Conservation (phyloP, 2,329 filamentous ascomycete genomes). For the Dryadomyces quercivorus region DNA sequence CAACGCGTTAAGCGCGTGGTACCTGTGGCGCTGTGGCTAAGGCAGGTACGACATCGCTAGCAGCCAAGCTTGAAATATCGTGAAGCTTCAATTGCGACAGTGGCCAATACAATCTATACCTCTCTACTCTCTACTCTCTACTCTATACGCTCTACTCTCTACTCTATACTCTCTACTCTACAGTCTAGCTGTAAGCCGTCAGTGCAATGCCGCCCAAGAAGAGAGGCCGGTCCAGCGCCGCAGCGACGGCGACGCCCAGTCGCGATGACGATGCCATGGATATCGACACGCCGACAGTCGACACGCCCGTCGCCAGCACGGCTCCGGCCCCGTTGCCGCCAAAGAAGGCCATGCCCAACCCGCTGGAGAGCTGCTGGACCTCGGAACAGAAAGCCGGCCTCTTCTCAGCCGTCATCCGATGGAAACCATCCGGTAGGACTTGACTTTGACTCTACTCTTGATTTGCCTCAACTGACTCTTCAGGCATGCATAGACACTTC, state of each 20-base stretch:
- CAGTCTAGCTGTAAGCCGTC: no score
- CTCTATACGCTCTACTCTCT: no score
- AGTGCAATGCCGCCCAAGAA: conserved; percentile 59
- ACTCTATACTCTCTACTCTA: no score
- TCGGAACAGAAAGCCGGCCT: conserved; percentile 90
- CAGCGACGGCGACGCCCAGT: conserved; percentile 28
- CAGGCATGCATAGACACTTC: conserved; percentile 88
- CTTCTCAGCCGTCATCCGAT: conserved; percentile 83
- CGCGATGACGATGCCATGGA: conserved; percentile 50
- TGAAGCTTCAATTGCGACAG: background rate
- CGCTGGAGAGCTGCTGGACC: conserved; percentile 66
- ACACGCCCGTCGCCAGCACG: conserved; percentile 28
- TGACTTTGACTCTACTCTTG: no score
- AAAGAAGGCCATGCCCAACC: conserved; percentile 18
- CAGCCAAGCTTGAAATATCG: background rate
- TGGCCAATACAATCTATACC: no score
- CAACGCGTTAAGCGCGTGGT: conserved; percentile 1
- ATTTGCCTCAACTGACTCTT: no score
- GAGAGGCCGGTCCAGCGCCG: conserved; percentile 44
- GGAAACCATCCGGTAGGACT: conserved; percentile 83
- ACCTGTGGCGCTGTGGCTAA: conserved; percentile 2
- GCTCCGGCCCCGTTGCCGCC: conserved; percentile 25
- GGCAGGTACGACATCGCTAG: background rate
- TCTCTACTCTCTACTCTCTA: no score
- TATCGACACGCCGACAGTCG: conserved; percentile 37